phyloP scores from a whole-genome alignment of 2,329 filamentous ascomycete genomes.

The Xylariales sp. region DNA sequence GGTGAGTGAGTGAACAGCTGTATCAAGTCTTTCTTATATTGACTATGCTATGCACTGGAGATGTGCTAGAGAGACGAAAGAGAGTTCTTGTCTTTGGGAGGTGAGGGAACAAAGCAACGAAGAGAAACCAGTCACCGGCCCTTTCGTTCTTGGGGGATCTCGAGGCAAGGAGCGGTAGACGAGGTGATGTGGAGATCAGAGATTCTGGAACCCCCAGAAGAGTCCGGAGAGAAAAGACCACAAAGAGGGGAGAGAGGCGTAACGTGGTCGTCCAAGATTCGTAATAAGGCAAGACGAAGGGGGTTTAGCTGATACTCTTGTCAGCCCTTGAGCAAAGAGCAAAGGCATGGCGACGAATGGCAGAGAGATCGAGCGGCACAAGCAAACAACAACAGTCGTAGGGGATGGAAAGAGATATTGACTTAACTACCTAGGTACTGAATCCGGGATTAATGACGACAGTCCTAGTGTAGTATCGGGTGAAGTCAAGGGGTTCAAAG shows the following conservation, averaged over 20 bases:
- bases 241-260: slow-evolving; percentile 6
- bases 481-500: neutral
- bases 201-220: slow-evolving; percentile 6
- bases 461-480: neutral
- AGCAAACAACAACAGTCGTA: no score
- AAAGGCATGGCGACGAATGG: no score
- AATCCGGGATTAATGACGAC: slow-evolving; percentile 6
- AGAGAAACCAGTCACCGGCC: neutral
- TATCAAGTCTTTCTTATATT: slow-evolving; percentile 40
- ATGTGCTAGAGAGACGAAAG: slow-evolving; percentile 13
- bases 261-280: no score
- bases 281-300: no score
- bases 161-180: slow-evolving; percentile 7
- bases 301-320: no score
- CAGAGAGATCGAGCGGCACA: no score
- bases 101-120: slow-evolving; percentile 19
- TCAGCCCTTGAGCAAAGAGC: no score
- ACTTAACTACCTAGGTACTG: no score
- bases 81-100: slow-evolving; percentile 5
- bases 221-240: slow-evolving; percentile 3
- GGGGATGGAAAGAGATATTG: no score
- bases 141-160: slow-evolving; percentile 2
- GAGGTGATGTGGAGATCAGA: slow-evolving; percentile 4
- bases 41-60: slow-evolving; percentile 44
- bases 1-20: slow-evolving; percentile 21